phyloP scores from a whole-genome alignment of 257 asterid genomes.

The Solanum corneliomulleri region DNA sequence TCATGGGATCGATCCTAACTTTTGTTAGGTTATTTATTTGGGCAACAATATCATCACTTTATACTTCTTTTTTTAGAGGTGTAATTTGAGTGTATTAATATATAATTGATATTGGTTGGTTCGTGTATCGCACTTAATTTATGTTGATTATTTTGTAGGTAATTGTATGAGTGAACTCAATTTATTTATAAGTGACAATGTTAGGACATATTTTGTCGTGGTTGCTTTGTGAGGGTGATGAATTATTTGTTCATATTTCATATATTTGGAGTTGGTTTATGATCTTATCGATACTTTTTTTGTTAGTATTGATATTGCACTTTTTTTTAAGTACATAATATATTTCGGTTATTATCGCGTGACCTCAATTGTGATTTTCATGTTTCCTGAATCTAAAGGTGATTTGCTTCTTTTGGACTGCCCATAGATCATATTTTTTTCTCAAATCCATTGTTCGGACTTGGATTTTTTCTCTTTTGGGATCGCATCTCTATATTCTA shows the following conservation, averaged over 20 bases:
- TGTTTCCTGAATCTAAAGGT: rapidly evolving
- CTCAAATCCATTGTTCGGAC: not conserved
- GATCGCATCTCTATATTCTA: not conserved
- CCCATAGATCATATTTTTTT: too few species aligned
- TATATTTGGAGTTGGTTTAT: too few species aligned
- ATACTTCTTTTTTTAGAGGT: not conserved
- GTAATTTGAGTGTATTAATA: not conserved
- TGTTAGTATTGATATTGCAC: not conserved
- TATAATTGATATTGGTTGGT: not conserved
- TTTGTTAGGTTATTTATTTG: not conserved
- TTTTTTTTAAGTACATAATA: not conserved
- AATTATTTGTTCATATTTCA: not conserved
- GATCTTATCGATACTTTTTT: not conserved
- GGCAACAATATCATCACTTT: not conserved
- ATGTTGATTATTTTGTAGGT: not conserved
- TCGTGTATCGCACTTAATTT: not conserved
- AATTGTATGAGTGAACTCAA: not conserved
- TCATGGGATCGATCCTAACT: not conserved
- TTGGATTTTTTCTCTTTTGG: too few species aligned
- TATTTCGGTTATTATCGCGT: not conserved
- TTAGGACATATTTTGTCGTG: not conserved
- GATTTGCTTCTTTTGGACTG: not conserved
- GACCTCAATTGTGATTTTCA: too few species aligned
- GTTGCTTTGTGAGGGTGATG: not conserved
- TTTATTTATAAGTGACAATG: too few species aligned